Evolutionary conservation across 352 stramenopile genomes (phyloP).

Genomic region (Globisporangium mamillatum): DNA sequence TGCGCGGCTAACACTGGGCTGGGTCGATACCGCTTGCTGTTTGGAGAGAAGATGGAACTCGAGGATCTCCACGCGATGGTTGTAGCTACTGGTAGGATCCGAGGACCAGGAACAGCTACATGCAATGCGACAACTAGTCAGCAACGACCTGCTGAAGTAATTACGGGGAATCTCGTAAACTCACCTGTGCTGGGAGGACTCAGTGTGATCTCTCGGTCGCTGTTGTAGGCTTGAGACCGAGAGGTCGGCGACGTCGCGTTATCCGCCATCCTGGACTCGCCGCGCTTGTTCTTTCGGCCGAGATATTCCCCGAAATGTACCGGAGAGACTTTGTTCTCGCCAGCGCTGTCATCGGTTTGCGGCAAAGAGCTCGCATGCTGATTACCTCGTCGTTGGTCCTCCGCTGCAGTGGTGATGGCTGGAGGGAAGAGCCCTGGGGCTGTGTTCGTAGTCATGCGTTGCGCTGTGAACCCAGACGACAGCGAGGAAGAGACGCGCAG

Average conservation of each 20-base stretch:
- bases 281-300: conserved; percentile 31
- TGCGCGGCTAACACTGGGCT: not conserved
- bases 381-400: not conserved
- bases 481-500: conserved; percentile 15
- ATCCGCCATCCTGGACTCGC: conserved; percentile 25
- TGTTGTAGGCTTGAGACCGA: conserved; percentile 31
- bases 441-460: not conserved
- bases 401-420: not conserved
- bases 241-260: conserved; percentile 37
- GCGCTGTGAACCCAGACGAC: conserved; percentile 8
- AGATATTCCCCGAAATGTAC: conserved; percentile 26
- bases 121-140: not conserved
- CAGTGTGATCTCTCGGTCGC: conserved; percentile 18
- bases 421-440: conserved; percentile 2
- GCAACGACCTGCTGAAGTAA: not conserved
- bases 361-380: not conserved
- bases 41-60: conserved; percentile 18
- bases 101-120: conserved; percentile 13
- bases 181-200: conserved; percentile 17
- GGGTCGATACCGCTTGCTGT: conserved; percentile 13
- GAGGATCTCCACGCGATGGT: conserved; percentile 21
- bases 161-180: not conserved
- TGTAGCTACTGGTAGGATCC: conserved; percentile 19
- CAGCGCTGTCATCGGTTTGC: not conserved
- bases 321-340: conserved; percentile 7